phyloP scores from a whole-genome alignment of 2,329 filamentous ascomycete species.

The Diaporthe vexans region DNA sequence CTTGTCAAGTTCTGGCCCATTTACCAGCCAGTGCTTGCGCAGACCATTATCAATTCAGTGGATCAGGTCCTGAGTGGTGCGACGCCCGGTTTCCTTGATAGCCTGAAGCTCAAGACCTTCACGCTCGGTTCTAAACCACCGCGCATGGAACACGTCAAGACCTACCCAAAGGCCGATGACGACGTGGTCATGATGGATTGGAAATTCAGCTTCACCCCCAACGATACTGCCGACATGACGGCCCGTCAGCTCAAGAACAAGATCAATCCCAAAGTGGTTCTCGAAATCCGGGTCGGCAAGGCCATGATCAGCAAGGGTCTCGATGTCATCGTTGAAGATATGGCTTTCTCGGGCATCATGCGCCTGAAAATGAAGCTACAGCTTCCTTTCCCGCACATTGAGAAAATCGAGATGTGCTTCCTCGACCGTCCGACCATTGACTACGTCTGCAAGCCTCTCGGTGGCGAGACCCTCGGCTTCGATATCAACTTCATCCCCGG shows the following conservation, averaged over 20 bases:
- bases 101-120: constrained; percentile 92
- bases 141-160: constrained; percentile 97
- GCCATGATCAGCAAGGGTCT: constrained; percentile 97
- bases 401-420: constrained; percentile 96
- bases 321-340: constrained; percentile 97
- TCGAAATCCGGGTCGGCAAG: constrained; percentile 95
- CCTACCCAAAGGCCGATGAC: constrained; percentile 94
- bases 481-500: constrained; percentile 99
- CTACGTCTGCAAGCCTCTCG: constrained; percentile 97
- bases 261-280: constrained; percentile 95
- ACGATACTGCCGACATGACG: constrained; percentile 93
- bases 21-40: constrained; percentile 92
- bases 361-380: constrained; percentile 98
- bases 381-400: constrained; percentile 94
- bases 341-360: constrained; percentile 96
- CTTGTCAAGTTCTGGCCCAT: constrained; percentile 99
- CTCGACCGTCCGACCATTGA: constrained; percentile 90
- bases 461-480: constrained; percentile 94
- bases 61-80: constrained; percentile 95
- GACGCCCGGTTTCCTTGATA: constrained; percentile 93
- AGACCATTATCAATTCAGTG: constrained; percentile 92
- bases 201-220: constrained; percentile 99
- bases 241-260: constrained; percentile 92
- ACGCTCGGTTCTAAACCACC: constrained; percentile 95
- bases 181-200: constrained; percentile 99